Evolutionary conservation across 345 rosid species (phyloP).

Genomic region (Lagerstroemia speciosa): DNA sequence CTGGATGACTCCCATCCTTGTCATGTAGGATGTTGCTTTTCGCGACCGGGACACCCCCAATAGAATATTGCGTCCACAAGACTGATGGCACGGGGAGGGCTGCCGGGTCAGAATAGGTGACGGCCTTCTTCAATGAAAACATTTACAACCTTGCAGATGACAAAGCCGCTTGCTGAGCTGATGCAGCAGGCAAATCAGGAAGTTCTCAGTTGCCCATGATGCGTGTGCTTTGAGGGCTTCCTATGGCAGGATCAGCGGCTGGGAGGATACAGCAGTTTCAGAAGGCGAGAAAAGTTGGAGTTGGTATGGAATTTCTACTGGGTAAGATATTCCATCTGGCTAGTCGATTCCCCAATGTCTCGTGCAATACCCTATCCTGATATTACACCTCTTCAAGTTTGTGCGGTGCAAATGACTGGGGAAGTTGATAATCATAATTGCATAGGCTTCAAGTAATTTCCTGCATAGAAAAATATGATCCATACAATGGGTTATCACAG

Average conservation of each 20-base stretch:
- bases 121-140: slow-evolving; percentile 53
- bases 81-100: slow-evolving; percentile 58
- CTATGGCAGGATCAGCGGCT: slow-evolving; percentile 24
- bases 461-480: too few relatives aligned
- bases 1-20: slow-evolving; percentile 49
- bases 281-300: slow-evolving; percentile 27
- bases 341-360: not conserved
- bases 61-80: slow-evolving; percentile 54
- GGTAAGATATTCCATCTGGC: slow-evolving; percentile 1
- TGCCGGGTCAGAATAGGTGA: slow-evolving; percentile 44
- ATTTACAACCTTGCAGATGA: slow-evolving; percentile 32
- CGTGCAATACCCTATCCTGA: too few relatives aligned
- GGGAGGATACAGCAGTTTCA: slow-evolving; percentile 38
- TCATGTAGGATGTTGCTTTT: slow-evolving; percentile 52
- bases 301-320: slow-evolving; percentile 19
- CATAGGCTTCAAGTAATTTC: too few relatives aligned
- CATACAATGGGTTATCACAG: too few relatives aligned
- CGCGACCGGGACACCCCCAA: slow-evolving; percentile 60
- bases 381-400: not conserved
- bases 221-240: slow-evolving; percentile 30
- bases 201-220: slow-evolving; percentile 48
- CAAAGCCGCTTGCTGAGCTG: slow-evolving; percentile 36
- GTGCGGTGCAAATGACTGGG: too few relatives aligned
- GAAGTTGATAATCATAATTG: too few relatives aligned
- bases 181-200: slow-evolving; percentile 55